A percentile compares a stretch with the other conserved stretches of the same genome.
phyloP scores from a whole-genome alignment of 208 protist genomes.

The Herpetomonas samuelpessoai region DNA sequence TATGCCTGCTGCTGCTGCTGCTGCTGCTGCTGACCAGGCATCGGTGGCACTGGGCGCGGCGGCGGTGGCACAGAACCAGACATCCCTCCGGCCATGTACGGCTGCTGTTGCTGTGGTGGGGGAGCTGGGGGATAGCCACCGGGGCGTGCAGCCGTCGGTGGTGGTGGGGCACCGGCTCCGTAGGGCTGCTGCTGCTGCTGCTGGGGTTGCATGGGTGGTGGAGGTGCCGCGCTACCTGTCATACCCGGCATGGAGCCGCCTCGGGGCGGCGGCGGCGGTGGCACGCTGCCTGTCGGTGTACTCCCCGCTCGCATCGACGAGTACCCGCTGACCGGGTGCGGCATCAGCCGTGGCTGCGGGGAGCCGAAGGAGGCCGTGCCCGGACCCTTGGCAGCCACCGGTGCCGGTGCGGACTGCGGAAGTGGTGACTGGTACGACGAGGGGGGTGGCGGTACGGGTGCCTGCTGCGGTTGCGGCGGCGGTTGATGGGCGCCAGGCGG shows the following conservation, averaged over 20 bases:
- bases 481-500: no score
- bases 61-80: no score
- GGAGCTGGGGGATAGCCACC: background rate
- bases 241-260: background rate
- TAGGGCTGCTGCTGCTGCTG: background rate
- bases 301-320: conserved; percentile 39
- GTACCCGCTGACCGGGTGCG: conserved; percentile 60
- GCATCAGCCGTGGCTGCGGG: conserved; percentile 57
- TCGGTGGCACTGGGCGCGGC: conserved; percentile 1
- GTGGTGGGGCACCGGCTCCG: background rate
- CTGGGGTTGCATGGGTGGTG: background rate
- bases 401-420: conserved; percentile 5
- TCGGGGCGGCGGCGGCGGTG: background rate
- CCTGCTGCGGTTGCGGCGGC: no score
- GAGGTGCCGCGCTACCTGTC: background rate
- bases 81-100: no score
- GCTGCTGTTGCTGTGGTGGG: background rate
- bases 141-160: conserved; percentile 8
- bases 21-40: conserved; percentile 1
- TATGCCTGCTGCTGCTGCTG: conserved; percentile 5
- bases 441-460: no score
- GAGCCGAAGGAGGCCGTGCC: conserved; percentile 10
- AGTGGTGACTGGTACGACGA: no score
- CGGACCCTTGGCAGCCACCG: background rate
- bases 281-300: background rate